phyloP scores from a whole-genome alignment of 2,329 filamentous ascomycete species.

The Canariomyces notabilis region DNA sequence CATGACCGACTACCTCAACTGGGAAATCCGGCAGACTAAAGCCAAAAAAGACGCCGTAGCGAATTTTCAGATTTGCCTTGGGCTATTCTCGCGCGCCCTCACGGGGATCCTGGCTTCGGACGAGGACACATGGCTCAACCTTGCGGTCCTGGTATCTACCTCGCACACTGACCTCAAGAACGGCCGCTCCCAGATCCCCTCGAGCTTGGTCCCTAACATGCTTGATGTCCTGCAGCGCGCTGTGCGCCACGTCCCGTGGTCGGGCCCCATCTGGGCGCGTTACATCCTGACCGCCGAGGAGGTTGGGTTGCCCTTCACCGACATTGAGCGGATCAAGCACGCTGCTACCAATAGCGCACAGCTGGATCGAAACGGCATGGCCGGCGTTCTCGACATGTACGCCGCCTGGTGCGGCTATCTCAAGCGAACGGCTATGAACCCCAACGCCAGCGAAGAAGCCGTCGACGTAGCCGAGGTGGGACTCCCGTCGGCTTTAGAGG shows the following conservation, averaged over 20 bases:
- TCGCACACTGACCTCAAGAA: slow-evolving; percentile 34
- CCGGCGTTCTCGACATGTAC: slow-evolving; percentile 85
- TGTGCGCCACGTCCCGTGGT: slow-evolving; percentile 89
- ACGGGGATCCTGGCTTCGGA: slow-evolving; percentile 65
- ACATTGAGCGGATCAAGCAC: slow-evolving; percentile 87
- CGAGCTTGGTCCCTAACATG: slow-evolving; percentile 41
- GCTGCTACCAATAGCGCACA: slow-evolving; percentile 81
- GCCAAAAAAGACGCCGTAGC: slow-evolving; percentile 41
- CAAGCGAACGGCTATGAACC: slow-evolving; percentile 74
- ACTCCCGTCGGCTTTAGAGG: slow-evolving; percentile 78
- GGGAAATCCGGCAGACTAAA: slow-evolving; percentile 66
- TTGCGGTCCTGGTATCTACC: slow-evolving; percentile 66
- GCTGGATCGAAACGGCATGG: slow-evolving; percentile 79
- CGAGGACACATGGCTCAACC: slow-evolving; percentile 76
- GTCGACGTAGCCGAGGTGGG: slow-evolving; percentile 87
- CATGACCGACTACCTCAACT: slow-evolving; percentile 71
- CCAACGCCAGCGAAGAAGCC: slow-evolving; percentile 71
- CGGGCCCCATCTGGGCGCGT: slow-evolving; percentile 83
- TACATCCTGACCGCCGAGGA: slow-evolving; percentile 82
- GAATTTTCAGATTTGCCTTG: slow-evolving; percentile 49
- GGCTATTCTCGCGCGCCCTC: slow-evolving; percentile 76
- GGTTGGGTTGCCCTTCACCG: slow-evolving; percentile 67
- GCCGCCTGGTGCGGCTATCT: slow-evolving; percentile 93
- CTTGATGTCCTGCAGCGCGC: slow-evolving; percentile 74
- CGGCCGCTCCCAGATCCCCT: slow-evolving; percentile 37